Evolutionary conservation across 306 rosid genomes (phyloP), one percentile per base, ranked within the genome.

Genomic region (Pterocarpus macrocarpus): DNA sequence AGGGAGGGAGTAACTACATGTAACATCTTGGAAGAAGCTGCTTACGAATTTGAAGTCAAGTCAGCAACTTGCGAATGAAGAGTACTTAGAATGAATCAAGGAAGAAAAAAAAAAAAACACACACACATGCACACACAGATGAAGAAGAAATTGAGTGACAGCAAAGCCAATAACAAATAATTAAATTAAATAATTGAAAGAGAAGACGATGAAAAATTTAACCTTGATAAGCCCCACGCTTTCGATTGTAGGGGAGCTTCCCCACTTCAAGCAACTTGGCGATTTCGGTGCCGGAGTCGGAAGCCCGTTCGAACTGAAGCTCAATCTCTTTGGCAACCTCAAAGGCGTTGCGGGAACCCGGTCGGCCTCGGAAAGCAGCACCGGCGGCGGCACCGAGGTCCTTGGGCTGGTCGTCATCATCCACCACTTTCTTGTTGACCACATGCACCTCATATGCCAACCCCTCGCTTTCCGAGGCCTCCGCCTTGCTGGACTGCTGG

Each of bases 221-320:
- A 83, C 90, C 89, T 82, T 73, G 85, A 80, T 84, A 81, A 85
- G 77, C 80, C 63, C 90, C 90, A 43, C 80, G 91, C 79, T 90
- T 96, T 13, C 89, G 87, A 71, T 81, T 59, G 69, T 94, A 81
- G 1, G 91, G 97, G 84, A 82, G 90, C 88, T 80, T 94, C 47
- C 97, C 98, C 17, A 85, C 97, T 88, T 96, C 98, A 8, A 96
- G 98, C 71, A 96, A 86, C 76, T 63, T 84, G 0, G 97, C 91
- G 0, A 94, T 87, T 85, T 87, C 91, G 9, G 85, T 73, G 57
- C 94, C 98, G 0, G 97, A 90, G 71, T 94, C 97, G 0, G 94
- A 96, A 62, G 98, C 99, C 80, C 85, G 84, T 86, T 80, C 86
- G 74, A 96, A 96, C 69, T 86, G 97, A 85, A 73, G 58, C 91